Base-by-base conservation (phyloP, 148 eudicot species). In the Diospyros lotus region DNA sequence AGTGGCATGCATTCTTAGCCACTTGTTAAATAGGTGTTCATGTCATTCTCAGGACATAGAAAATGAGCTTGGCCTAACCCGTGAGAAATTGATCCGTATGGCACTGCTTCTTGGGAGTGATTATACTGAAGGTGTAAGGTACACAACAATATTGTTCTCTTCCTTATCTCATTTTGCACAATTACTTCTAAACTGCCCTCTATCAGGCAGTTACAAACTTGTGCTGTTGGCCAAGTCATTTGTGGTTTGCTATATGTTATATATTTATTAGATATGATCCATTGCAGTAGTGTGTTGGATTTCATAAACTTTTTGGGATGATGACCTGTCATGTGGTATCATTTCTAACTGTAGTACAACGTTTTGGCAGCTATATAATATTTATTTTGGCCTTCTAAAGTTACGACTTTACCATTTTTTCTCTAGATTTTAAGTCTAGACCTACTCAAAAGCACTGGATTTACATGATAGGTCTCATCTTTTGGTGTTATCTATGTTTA, bases 121-220 rank as follows among this genome's bases (percentile, higher is more conserved):
- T 86, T 95, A 95, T 84, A 95, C 99, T 74, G 99, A 95, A 92
- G 99, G 99, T 82, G 81, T 95, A 62, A 90, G 99, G 99, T 95
- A 82, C 64, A 75, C 50, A 17, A 59, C 39, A 68, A 13, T 17
- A 44, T 48, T 45, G 58, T n/a, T 75, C 53, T 38, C 38, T n/a
- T n/a, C n/a, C n/a, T 43, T 75, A 39, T 15, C n/a, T 1, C 17
- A 13, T 44, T 50, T 69, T 75, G 15, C 72, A 13, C 13, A 54
- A 55, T 43, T 67, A 44, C 48, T 46, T 66, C 71, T 15, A 44
- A 46, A 5, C 12, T 28, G 45, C 50, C n/a, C 14, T 43, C 42
- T 65, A 9, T 59, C 38, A 12, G 64, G 73, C 2, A 46, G n/a
- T 46, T 39, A 17, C 42, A 68, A 56, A 75, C 64, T 43, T 54